Evolutionary conservation across 495 filamentous ascomycete species (phyloP).

Genomic region (Penicillium dipodomyicola): DNA sequence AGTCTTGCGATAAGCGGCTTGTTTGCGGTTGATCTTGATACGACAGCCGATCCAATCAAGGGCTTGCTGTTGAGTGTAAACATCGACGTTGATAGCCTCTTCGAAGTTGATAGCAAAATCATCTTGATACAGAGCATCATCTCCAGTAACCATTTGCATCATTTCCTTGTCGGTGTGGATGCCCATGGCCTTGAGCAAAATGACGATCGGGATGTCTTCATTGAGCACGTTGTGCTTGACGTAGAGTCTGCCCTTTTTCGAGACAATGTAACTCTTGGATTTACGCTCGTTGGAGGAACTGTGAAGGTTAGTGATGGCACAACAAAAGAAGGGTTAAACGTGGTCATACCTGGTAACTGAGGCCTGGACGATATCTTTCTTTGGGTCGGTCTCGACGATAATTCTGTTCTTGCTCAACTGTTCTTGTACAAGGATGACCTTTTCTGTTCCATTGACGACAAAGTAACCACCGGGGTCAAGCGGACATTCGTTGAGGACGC

Average conservation of each 20-base stretch:
- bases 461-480: conserved; percentile 98
- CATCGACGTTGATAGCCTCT: conserved; percentile 72
- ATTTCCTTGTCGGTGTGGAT: conserved; percentile 94
- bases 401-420: conserved; percentile 98
- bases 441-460: conserved; percentile 94
- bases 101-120: conserved; percentile 94
- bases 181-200: conserved; percentile 90
- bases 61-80: conserved; percentile 91
- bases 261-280: conserved; percentile 90
- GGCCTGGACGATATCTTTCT: conserved; percentile 88
- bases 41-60: conserved; percentile 83
- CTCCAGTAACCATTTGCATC: conserved; percentile 78
- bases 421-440: conserved; percentile 97
- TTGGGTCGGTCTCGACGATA: conserved; percentile 87
- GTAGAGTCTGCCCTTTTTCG: conserved; percentile 86
- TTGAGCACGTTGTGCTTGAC: conserved; percentile 90
- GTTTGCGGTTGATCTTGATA: conserved; percentile 77
- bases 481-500: conserved; percentile 84
- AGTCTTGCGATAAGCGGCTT: conserved; percentile 56
- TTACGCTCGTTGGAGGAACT: conserved; percentile 97
- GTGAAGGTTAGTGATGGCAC: not conserved
- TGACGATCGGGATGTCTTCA: conserved; percentile 88
- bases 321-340: not conserved
- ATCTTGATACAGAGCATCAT: conserved; percentile 84
- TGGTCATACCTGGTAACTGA: conserved; percentile 73